phyloP scores from a whole-genome alignment of 805 yeast genomes.

The Starmerella bombi region DNA sequence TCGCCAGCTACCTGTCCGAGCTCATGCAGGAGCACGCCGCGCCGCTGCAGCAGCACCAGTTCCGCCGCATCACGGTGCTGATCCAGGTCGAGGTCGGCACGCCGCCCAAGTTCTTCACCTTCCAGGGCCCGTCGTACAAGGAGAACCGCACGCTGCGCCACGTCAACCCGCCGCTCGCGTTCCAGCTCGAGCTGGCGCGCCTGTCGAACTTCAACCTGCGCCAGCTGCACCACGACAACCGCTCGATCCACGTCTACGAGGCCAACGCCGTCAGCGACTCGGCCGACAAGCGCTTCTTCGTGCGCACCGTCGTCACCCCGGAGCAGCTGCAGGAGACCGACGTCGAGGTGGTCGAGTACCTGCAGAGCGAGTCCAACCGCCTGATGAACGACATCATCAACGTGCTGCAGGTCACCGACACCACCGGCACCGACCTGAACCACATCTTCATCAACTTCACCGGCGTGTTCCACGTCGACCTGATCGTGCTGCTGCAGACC shows the following conservation, averaged over 20 bases:
- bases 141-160: constrained; percentile 95
- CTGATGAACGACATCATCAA: constrained; percentile 92
- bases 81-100: constrained; percentile 72
- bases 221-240: constrained; percentile 90
- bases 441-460: constrained; percentile 95
- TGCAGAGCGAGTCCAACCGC: constrained; percentile 92
- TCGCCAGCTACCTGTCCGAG: constrained; percentile 49
- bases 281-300: constrained; percentile 87
- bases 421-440: constrained; percentile 88
- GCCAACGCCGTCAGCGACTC: constrained; percentile 90
- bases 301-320: constrained; percentile 93
- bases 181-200: constrained; percentile 89
- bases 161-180: constrained; percentile 95
- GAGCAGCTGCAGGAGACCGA: constrained; percentile 80
- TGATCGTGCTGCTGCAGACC: constrained; percentile 93
- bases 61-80: constrained; percentile 89
- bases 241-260: constrained; percentile 94
- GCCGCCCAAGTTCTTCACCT: constrained; percentile 92
- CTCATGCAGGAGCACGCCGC: constrained; percentile 55
- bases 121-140: constrained; percentile 69
- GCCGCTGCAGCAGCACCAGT: constrained; percentile 53
- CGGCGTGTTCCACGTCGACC: constrained; percentile 85
- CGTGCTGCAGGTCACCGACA: constrained; percentile 85
- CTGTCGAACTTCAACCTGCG: constrained; percentile 88
- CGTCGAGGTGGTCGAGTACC: constrained; percentile 80